These are phyloP conservation scores for Amoebophrya sp. DNA, from an alignment of 169 alveolate genomes.

Conservation along the genomic window DNA sequence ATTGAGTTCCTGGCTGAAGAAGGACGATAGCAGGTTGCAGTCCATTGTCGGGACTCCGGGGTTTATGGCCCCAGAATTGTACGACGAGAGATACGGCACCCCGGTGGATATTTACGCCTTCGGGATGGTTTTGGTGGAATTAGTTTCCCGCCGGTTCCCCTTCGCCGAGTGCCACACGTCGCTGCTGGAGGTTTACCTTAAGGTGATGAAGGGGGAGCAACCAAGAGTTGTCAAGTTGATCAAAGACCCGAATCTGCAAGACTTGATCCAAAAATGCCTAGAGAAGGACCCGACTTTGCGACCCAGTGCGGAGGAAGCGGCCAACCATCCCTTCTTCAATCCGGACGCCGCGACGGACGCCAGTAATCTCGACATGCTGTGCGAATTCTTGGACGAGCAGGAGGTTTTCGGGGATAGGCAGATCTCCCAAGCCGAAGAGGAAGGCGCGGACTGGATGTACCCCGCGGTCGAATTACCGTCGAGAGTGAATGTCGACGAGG, in stretches of 20 bases:
- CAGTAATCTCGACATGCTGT: too few species aligned
- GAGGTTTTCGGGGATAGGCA: too few species aligned
- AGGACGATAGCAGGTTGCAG: slow-evolving; percentile 33
- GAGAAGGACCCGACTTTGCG: not conserved
- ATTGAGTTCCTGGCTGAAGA: slow-evolving; percentile 41
- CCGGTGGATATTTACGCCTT: slow-evolving; percentile 83
- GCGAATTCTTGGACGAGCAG: too few species aligned
- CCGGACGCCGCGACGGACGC: too few species aligned
- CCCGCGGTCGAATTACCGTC: too few species aligned
- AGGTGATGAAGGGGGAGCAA: not conserved
- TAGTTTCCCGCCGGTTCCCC: too few species aligned
- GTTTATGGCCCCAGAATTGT: slow-evolving; percentile 87
- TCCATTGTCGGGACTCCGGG: slow-evolving; percentile 81
- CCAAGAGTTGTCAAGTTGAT: not conserved
- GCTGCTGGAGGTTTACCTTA: not conserved
- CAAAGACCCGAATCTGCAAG: not conserved
- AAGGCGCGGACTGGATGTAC: too few species aligned
- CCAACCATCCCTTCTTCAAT: too few species aligned
- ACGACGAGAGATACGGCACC: slow-evolving; percentile 76
- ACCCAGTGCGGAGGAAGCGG: not conserved
- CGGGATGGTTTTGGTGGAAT: slow-evolving; percentile 81
- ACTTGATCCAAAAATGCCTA: not conserved
- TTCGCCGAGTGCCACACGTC: too few species aligned
- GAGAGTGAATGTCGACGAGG: too few species aligned
- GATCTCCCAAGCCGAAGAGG: too few species aligned